Percentiles rank a stretch among this genome's conserved stretches.
Conservation (phyloP, 148 eudicot genomes). For the Heliamphora exappendiculata region DNA sequence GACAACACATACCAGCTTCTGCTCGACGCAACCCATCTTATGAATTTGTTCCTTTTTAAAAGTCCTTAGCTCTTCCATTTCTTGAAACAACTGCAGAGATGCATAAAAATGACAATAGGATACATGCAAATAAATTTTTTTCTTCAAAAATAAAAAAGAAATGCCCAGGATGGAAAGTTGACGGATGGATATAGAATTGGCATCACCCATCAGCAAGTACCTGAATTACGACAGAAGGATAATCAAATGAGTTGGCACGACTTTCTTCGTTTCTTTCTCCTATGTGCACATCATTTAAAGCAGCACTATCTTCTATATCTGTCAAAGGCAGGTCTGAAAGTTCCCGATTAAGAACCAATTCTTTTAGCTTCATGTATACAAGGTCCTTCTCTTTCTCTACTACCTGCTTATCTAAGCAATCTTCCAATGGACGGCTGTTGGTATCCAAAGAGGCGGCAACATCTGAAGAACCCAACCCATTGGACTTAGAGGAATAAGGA, state of each 20-base stretch:
- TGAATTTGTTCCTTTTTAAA: constrained; percentile 34
- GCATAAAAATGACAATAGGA: constrained; percentile 9
- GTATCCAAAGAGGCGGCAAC: constrained; percentile 19
- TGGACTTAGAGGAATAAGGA: constrained; percentile 1
- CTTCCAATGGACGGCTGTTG: constrained; percentile 16
- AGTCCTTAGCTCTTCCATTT: constrained; percentile 43
- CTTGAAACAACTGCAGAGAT: constrained; percentile 45
- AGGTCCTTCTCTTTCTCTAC: constrained; percentile 29
- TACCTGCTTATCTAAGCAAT: constrained; percentile 16
- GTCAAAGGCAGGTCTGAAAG: constrained; percentile 11
- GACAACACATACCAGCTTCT: constrained; percentile 48
- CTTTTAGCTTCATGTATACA: constrained; percentile 40
- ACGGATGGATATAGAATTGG: neutral
- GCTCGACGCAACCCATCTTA: constrained; percentile 37
- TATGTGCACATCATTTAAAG: constrained; percentile 17
- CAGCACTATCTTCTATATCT: constrained; percentile 17
- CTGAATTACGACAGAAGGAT: constrained; percentile 32
- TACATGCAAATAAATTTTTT: neutral
- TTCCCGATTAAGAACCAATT: constrained; percentile 34
- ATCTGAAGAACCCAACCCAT: constrained; percentile 19
- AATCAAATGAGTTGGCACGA: constrained; percentile 23
- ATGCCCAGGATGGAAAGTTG: neutral
- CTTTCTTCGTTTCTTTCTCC: constrained; percentile 22
- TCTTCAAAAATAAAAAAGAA: neutral
- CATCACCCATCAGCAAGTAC: constrained; percentile 21